These are phyloP conservation scores for Teratosphaeria nubilosa DNA, from an alignment of 2,329 filamentous ascomycete species.

Conservation along the genomic window DNA sequence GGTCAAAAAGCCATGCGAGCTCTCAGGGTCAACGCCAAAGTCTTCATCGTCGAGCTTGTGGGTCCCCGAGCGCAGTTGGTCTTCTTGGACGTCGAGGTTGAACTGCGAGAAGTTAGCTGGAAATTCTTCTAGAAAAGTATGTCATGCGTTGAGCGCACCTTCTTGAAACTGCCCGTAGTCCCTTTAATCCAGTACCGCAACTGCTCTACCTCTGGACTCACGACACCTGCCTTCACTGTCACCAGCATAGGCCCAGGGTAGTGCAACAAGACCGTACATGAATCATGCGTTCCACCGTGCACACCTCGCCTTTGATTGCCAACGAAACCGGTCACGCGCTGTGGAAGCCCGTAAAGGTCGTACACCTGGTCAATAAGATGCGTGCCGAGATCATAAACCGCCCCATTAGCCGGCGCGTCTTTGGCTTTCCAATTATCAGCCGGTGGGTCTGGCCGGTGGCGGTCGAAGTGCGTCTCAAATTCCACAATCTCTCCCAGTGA, in stretches of 20 bases:
- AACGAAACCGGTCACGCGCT: slow-evolving; percentile 56
- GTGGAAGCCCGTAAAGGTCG: slow-evolving; percentile 58
- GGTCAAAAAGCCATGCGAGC: slow-evolving; percentile 48
- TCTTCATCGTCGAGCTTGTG: slow-evolving; percentile 46
- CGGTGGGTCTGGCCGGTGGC: slow-evolving; percentile 51
- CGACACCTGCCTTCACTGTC: slow-evolving; percentile 57
- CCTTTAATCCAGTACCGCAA: slow-evolving; percentile 69
- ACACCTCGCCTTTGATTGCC: slow-evolving; percentile 53
- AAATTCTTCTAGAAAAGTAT: neutral
- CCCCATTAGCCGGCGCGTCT: slow-evolving; percentile 54
- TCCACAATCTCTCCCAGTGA: slow-evolving; percentile 63
- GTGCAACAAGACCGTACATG: slow-evolving; percentile 52
- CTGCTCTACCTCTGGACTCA: slow-evolving; percentile 60
- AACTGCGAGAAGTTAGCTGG: slow-evolving; percentile 19
- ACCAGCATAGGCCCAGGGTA: slow-evolving; percentile 56
- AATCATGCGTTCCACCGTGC: slow-evolving; percentile 40
- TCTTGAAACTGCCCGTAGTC: slow-evolving; percentile 64
- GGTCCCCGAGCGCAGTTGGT: slow-evolving; percentile 56
- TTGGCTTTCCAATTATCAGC: slow-evolving; percentile 56
- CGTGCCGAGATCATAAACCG: slow-evolving; percentile 63
- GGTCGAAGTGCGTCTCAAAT: slow-evolving; percentile 72
- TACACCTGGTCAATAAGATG: slow-evolving; percentile 70
- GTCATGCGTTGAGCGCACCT: slow-evolving; percentile 27
- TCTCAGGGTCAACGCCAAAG: slow-evolving; percentile 55
- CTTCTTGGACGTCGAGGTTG: slow-evolving; percentile 64